A percentile compares a stretch with the other conserved stretches of the same genome.
Conservation (phyloP, 495 filamentous ascomycete genomes). For the Penicillium riverlandense region DNA sequence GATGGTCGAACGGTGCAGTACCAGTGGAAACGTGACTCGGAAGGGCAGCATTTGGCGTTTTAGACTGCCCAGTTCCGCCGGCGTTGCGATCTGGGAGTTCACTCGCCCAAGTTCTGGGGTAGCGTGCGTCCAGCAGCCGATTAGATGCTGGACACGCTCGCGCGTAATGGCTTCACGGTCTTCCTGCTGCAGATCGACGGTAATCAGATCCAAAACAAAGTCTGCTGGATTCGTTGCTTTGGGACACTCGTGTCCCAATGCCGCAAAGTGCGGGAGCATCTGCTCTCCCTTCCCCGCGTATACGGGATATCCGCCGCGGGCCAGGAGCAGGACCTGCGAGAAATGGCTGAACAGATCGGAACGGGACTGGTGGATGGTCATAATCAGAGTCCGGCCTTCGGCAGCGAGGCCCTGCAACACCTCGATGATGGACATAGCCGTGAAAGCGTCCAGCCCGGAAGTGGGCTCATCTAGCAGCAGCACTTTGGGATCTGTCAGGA, state of each 20-base stretch:
- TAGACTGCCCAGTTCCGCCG: conserved; percentile 62
- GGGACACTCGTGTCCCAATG: conserved; percentile 55
- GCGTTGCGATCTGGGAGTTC: conserved; percentile 47
- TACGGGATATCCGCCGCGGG: conserved; percentile 57
- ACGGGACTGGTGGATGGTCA: conserved; percentile 70
- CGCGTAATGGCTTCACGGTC: conserved; percentile 50
- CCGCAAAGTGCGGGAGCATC: conserved; percentile 59
- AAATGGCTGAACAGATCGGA: conserved; percentile 66
- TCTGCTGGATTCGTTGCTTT: conserved; percentile 65
- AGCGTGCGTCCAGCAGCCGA: conserved; percentile 30
- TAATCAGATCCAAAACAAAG: conserved; percentile 69
- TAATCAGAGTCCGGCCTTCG: conserved; percentile 66
- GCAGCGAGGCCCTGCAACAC: conserved; percentile 59
- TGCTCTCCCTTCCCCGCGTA: conserved; percentile 57
- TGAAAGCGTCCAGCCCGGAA: conserved; percentile 69
- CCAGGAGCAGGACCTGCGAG: conserved; percentile 61
- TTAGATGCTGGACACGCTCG: conserved; percentile 50
- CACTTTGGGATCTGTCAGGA: conserved; percentile 64
- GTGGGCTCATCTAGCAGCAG: conserved; percentile 70
- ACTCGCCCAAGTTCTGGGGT: conserved; percentile 14
- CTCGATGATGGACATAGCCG: conserved; percentile 65
- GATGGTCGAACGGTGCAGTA: conserved; percentile 55
- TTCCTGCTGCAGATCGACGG: conserved; percentile 60
- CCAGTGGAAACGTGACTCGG: conserved; percentile 51
- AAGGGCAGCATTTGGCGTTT: conserved; percentile 55